phyloP scores from a whole-genome alignment of 805 yeast species.

The Pachysolen tannophilus region DNA sequence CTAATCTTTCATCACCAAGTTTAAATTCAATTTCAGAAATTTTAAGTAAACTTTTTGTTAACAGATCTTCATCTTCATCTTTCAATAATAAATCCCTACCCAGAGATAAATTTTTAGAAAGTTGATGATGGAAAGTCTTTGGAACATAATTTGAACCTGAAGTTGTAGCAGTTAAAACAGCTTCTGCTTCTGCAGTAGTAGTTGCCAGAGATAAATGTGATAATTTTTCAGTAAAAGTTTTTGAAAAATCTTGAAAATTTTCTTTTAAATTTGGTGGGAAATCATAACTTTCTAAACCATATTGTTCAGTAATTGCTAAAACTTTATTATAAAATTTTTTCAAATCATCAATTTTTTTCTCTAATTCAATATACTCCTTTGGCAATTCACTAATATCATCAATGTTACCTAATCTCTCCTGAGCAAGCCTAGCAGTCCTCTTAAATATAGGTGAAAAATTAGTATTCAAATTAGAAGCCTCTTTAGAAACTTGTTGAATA shows the following conservation, averaged over 20 bases:
- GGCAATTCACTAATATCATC: slow-evolving; percentile 71
- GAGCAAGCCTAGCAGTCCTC: slow-evolving; percentile 51
- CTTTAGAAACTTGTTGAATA: slow-evolving; percentile 22
- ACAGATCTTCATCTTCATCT: slow-evolving; percentile 36
- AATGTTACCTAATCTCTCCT: slow-evolving; percentile 55
- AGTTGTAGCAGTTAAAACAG: slow-evolving; percentile 33
- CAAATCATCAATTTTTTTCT: slow-evolving; percentile 57
- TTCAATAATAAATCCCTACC: slow-evolving; percentile 17
- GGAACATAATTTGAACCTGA: slow-evolving; percentile 33
- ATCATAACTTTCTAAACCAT: slow-evolving; percentile 69
- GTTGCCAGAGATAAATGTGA: slow-evolving; percentile 55
- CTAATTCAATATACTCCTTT: slow-evolving; percentile 60
- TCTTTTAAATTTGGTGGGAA: slow-evolving; percentile 76
- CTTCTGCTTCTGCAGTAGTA: slow-evolving; percentile 60
- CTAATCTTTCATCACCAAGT: slow-evolving; percentile 60
- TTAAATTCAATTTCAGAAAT: slow-evolving; percentile 49
- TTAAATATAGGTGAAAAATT: slow-evolving; percentile 46
- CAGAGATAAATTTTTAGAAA: slow-evolving; percentile 40
- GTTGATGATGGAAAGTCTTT: slow-evolving; percentile 68
- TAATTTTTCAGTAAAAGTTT: slow-evolving; percentile 46
- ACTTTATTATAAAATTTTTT: slow-evolving; percentile 49
- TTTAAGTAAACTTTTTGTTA: slow-evolving; percentile 45
- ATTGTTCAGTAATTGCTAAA: slow-evolving; percentile 49
- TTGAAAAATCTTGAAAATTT: slow-evolving; percentile 53
- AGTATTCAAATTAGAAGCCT: slow-evolving; percentile 24